Evolutionary conservation across 2,329 filamentous ascomycete genomes (phyloP).

Genomic region (Scedosporium boydii): DNA sequence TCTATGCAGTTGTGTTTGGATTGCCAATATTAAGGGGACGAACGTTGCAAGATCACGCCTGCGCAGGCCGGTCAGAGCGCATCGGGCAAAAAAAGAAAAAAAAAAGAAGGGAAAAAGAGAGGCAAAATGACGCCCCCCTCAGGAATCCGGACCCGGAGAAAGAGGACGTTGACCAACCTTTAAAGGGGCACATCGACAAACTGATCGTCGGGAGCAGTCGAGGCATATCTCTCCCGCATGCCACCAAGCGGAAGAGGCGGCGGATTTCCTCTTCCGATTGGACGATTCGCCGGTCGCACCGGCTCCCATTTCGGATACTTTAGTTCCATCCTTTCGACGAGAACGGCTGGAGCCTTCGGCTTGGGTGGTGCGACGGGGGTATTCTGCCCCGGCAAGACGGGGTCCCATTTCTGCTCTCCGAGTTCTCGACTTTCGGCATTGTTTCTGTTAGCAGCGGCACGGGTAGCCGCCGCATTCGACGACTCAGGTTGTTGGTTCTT

Average conservation of each 20-base stretch:
- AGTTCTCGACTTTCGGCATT: not conserved
- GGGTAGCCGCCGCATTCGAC: not conserved
- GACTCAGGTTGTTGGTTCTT: not conserved
- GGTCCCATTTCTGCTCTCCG: not conserved
- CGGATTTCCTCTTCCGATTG: not conserved
- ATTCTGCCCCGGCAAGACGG: too few species aligned
- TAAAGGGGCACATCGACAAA: not conserved
- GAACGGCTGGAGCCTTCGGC: too few species aligned
- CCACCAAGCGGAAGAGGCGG: not conserved
- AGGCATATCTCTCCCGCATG: not conserved
- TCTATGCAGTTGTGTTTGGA: too few species aligned
- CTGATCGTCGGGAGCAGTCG: not conserved
- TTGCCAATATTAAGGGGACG: too few species aligned
- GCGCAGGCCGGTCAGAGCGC: too few species aligned
- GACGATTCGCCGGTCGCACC: not conserved
- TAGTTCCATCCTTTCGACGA: too few species aligned
- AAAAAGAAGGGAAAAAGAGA: not conserved
- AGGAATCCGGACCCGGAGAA: too few species aligned
- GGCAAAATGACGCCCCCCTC: not conserved
- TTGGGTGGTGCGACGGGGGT: too few species aligned
- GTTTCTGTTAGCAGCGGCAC: not conserved
- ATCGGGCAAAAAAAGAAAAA: too few species aligned
- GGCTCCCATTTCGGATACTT: not conserved
- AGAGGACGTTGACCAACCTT: not conserved
- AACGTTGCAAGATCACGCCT: too few species aligned